Evolutionary conservation across 140 eudicot genomes (phyloP), one percentile per base, ranked within the genome.

Genomic region (Erigeron philadelphicus): DNA sequence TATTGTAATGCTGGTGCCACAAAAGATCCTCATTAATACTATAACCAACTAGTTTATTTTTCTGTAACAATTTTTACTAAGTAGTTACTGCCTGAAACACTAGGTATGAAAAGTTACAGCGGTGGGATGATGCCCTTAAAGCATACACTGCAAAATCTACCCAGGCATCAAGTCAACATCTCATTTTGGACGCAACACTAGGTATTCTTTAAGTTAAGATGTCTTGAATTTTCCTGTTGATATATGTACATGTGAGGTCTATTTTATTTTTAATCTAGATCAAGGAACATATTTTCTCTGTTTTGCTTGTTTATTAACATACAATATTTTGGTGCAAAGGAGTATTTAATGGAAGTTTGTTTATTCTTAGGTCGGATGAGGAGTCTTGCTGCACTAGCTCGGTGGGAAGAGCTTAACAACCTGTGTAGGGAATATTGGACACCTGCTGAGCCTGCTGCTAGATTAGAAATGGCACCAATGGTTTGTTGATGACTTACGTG

Each of bases 401-500:
- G 95, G 10, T 94, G 95, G 95, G 99, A 94, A 77, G 99, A 94
- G 83, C 91, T 94, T 71, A 94, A 83, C 84, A 87, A 87, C 77
- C 81, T 94, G 42, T 94, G 97, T 80, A 85, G 83, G 81, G 99
- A 94, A 46, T 89, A 82, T 17, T 94, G 97, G 99, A 81, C 97
- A 60, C 93, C 96, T 56, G 95, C 99, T 72, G 99, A 94, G 71
- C 97, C 93, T 71, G 85, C 90, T 66, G 95, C 97, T 79, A 86
- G 99, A 76, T 77, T 87, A 73, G 97, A 94, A 80, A 94, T 94
- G 97, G 97, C 99, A 70, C 95, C 99, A 64, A 80, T 89, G 97
- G 99, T 94, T 62, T 35, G 86, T 75, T 70, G 61, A 55, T 78
- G 9, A 25, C 67, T 73, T 58, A 46, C 6, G 21, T 12, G 40